Evolutionary conservation across 352 stramenopile species (phyloP).

Genomic region (Phytopythium montanum): DNA sequence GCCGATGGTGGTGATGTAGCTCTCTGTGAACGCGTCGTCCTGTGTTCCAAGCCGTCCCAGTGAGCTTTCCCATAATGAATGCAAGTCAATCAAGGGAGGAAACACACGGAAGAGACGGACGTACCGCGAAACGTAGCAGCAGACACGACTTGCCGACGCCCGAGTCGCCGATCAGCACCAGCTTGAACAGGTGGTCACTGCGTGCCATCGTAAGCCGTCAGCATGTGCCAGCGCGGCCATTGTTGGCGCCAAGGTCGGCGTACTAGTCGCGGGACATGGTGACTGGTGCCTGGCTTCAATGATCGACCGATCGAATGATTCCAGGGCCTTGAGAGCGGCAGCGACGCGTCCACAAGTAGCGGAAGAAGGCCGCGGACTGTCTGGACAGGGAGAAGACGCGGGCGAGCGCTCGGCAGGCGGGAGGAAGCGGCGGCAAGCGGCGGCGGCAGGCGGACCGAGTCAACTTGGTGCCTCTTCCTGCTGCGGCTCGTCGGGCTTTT

Average conservation of each 20-base stretch:
- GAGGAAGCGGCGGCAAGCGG: neutral
- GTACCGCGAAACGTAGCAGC: conserved; percentile 94
- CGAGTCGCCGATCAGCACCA: conserved; percentile 98
- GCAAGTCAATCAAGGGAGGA: neutral
- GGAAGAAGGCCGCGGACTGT: too few species aligned
- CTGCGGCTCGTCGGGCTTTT: neutral
- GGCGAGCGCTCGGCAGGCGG: neutral
- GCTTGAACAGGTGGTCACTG: conserved; percentile 96
- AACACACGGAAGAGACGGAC: conserved; percentile 13
- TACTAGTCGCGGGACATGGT: conserved; percentile 84
- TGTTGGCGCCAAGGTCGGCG: neutral
- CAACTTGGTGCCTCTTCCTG: neutral
- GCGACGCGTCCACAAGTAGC: neutral
- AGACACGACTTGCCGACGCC: conserved; percentile 99
- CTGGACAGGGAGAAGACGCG: neutral
- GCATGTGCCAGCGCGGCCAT: conserved; percentile 8
- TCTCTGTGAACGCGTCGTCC: conserved; percentile 98
- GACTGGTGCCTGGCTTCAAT: conserved; percentile 4
- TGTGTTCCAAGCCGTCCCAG: conserved; percentile 8
- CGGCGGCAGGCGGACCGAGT: neutral
- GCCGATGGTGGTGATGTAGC: conserved; percentile 96
- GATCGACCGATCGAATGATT: neutral
- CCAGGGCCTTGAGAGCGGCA: neutral
- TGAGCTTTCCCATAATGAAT: neutral
- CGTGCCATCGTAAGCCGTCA: neutral